Conservation (phyloP, 164 flowering plant species). For the grape (Vitis vinifera) region ASM3070453v1 NC_081816.1:6844001-6844500, state of each 20-base stretch:
- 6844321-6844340: slow-evolving; percentile 26
- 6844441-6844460: slow-evolving; percentile 45
- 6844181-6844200: not conserved
- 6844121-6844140: slow-evolving; percentile 22
- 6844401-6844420: slow-evolving; percentile 63
- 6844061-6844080: slow-evolving; percentile 16
- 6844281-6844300: slow-evolving; percentile 8
- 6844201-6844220: not conserved
- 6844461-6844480: slow-evolving; percentile 43
- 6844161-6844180: slow-evolving; percentile 19
- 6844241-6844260: not conserved
- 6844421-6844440: slow-evolving; percentile 53
- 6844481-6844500: slow-evolving; percentile 66
- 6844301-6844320: slow-evolving; percentile 1
- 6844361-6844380: slow-evolving; percentile 23
- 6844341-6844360: slow-evolving; percentile 34
- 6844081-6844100: slow-evolving; percentile 14
- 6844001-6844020: not conserved
- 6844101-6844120: not conserved
- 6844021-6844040: not conserved
- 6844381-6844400: slow-evolving; percentile 23
- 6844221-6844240: not conserved
- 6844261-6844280: not conserved
- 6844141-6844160: slow-evolving; percentile 11
- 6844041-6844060: slow-evolving; percentile 12